Conservation (phyloP, 2,329 filamentous ascomycete genomes). For the Furcasterigmium sp. region DNA sequence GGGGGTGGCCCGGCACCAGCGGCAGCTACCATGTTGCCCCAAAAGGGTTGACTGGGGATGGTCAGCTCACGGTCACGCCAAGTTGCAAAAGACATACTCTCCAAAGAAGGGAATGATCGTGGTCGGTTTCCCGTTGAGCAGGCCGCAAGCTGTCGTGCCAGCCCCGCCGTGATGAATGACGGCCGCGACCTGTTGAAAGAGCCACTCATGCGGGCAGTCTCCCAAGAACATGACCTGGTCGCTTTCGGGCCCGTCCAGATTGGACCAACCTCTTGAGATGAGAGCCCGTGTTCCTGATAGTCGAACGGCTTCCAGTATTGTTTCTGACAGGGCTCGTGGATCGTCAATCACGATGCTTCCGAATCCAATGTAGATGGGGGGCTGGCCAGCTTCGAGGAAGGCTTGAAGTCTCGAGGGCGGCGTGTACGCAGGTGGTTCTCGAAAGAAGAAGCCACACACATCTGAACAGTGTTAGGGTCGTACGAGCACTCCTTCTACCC, state of each 20-base stretch:
- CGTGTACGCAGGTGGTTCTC: slow-evolving; percentile 49
- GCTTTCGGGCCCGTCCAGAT: slow-evolving; percentile 52
- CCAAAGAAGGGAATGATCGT: slow-evolving; percentile 77
- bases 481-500: too few relatives aligned
- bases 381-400: slow-evolving; percentile 52
- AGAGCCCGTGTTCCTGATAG: slow-evolving; percentile 62
- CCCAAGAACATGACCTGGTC: slow-evolving; percentile 66
- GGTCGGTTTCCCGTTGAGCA: slow-evolving; percentile 65
- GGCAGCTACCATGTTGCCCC: slow-evolving; percentile 29
- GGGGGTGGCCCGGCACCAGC: slow-evolving; percentile 31
- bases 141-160: slow-evolving; percentile 67
- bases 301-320: slow-evolving; percentile 65
- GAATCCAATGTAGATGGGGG: slow-evolving; percentile 70
- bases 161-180: slow-evolving; percentile 67
- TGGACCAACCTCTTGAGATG: slow-evolving; percentile 71
- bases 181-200: slow-evolving; percentile 60
- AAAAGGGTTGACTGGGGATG: slow-evolving; percentile 25
- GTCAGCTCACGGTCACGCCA: background rate
- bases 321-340: slow-evolving; percentile 58
- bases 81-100: slow-evolving; percentile 29
- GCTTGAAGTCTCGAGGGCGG: slow-evolving; percentile 46
- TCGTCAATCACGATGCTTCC: slow-evolving; percentile 72
- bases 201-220: slow-evolving; percentile 71
- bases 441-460: slow-evolving; percentile 60
- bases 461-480: slow-evolving; percentile 11